These are phyloP conservation scores for Hortiboletus campestris DNA, from an alignment of 768 basidiomycete species.

Conservation along the genomic window DNA sequence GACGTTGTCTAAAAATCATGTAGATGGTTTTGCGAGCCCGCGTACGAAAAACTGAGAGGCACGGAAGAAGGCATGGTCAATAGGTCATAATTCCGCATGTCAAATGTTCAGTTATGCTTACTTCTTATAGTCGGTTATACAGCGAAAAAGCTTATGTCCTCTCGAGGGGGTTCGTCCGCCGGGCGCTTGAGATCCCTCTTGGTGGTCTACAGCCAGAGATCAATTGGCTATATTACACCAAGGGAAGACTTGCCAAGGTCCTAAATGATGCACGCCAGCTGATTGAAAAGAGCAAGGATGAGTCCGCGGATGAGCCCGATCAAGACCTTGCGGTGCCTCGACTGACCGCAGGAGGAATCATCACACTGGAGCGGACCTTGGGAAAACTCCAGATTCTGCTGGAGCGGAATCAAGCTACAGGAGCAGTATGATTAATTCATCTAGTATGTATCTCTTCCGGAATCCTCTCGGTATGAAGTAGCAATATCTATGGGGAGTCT, in stretches of 20 bases:
- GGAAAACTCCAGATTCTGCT: slow-evolving; percentile 55
- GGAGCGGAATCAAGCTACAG: slow-evolving; percentile 15
- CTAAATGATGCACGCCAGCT: slow-evolving; percentile 59
- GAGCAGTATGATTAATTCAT: slow-evolving; percentile 16
- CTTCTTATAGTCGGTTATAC: slow-evolving; percentile 71
- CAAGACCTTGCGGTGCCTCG: slow-evolving; percentile 64
- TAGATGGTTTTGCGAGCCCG: slow-evolving; percentile 91
- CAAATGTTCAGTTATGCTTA: background rate
- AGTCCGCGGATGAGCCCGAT: slow-evolving; percentile 24
- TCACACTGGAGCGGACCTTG: slow-evolving; percentile 74
- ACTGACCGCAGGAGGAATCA: slow-evolving; percentile 74
- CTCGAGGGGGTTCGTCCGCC: slow-evolving; percentile 86
- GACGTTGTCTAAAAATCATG: slow-evolving; percentile 4
- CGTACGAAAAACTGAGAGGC: slow-evolving; percentile 87
- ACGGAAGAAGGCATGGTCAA: slow-evolving; percentile 89
- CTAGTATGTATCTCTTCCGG: slow-evolving; percentile 15
- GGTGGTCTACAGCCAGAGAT: slow-evolving; percentile 73
- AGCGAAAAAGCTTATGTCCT: slow-evolving; percentile 92
- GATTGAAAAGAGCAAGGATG: slow-evolving; percentile 63
- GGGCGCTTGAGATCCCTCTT: slow-evolving; percentile 79
- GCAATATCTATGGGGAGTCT: slow-evolving; percentile 26
- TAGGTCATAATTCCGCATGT: slow-evolving; percentile 45
- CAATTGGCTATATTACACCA: slow-evolving; percentile 64
- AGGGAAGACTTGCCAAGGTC: slow-evolving; percentile 66
- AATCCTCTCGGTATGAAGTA: slow-evolving; percentile 20